These are phyloP conservation scores for Jacaranda copaia DNA, from an alignment of 257 asterid species.

Conservation along the genomic window DNA sequence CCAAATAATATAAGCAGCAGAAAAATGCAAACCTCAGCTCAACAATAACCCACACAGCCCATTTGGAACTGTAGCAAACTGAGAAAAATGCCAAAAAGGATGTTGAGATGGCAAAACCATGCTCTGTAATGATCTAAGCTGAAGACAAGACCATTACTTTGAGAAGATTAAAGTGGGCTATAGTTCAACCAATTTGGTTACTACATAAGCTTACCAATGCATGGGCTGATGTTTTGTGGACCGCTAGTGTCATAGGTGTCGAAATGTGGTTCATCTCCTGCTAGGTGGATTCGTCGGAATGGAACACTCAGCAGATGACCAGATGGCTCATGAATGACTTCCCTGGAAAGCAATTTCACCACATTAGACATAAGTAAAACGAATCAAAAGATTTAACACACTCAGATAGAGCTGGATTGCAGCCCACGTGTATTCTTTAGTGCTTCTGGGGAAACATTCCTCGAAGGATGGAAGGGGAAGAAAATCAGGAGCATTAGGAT, in stretches of 20 bases:
- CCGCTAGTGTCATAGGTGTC: constrained; percentile 99
- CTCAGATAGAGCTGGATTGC: neutral
- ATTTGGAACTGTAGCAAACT: neutral
- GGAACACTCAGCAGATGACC: constrained; percentile 85
- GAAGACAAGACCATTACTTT: neutral
- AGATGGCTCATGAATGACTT: constrained; percentile 77
- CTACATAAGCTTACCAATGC: constrained; percentile 50
- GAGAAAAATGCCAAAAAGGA: no score
- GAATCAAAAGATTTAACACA: neutral
- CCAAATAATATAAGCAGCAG: neutral
- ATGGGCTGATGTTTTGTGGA: constrained; percentile 82
- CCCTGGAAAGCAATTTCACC: constrained; percentile 62
- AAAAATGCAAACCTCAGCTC: neutral
- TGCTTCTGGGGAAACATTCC: constrained; percentile 95
- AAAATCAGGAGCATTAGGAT: constrained; percentile 90
- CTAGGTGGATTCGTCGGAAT: constrained; percentile 82
- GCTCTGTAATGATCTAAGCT: neutral
- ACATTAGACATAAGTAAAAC: constrained; percentile 20
- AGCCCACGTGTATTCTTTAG: constrained; percentile 76
- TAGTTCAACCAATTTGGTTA: neutral
- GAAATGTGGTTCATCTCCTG: constrained; percentile 91
- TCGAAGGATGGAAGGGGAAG: constrained; percentile 92
- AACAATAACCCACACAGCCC: neutral
- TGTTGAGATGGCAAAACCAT: neutral
- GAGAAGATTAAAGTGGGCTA: constrained; percentile 1